Conservation (phyloP, 768 basidiomycete species). For the Austroboletus festivus region DNA sequence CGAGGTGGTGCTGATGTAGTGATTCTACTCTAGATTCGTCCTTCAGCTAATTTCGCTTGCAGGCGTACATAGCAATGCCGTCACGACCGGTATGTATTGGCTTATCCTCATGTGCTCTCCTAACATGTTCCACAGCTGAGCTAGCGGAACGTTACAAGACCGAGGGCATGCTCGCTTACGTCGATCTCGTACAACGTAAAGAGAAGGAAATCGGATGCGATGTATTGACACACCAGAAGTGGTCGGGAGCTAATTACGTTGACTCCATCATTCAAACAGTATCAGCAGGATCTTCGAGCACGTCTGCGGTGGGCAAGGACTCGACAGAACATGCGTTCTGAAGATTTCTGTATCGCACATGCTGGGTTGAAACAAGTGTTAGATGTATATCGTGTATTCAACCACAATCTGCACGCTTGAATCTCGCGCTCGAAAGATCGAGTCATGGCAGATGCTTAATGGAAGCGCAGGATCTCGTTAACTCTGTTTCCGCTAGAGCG, state of each 20-base stretch:
- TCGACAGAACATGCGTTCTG: conserved; percentile 88
- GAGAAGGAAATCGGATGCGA: conserved; percentile 88
- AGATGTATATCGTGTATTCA: too few species aligned
- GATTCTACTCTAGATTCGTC: conserved; percentile 59
- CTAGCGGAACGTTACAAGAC: conserved; percentile 76
- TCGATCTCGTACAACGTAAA: conserved; percentile 81
- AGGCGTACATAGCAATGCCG: conserved; percentile 84
- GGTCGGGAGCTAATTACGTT: conserved; percentile 92
- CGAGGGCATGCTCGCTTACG: conserved; percentile 92
- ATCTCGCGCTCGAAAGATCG: conserved; percentile 4
- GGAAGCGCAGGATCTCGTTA: conserved; percentile 2
- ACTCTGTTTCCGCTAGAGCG: background rate
- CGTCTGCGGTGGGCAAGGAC: conserved; percentile 78
- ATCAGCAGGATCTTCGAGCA: conserved; percentile 86
- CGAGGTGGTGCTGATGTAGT: background rate
- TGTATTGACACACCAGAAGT: conserved; percentile 93
- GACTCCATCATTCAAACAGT: conserved; percentile 82
- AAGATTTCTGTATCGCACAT: conserved; percentile 4
- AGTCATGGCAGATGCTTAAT: conserved; percentile 1
- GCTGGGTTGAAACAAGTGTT: background rate
- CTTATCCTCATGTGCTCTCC: background rate
- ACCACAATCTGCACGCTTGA: background rate
- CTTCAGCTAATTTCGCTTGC: conserved; percentile 87
- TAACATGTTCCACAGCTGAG: conserved; percentile 50
- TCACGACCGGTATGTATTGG: conserved; percentile 58